phyloP scores from a whole-genome alignment of 2,329 filamentous ascomycete species.

The Pestalotiopsis sp. region DNA sequence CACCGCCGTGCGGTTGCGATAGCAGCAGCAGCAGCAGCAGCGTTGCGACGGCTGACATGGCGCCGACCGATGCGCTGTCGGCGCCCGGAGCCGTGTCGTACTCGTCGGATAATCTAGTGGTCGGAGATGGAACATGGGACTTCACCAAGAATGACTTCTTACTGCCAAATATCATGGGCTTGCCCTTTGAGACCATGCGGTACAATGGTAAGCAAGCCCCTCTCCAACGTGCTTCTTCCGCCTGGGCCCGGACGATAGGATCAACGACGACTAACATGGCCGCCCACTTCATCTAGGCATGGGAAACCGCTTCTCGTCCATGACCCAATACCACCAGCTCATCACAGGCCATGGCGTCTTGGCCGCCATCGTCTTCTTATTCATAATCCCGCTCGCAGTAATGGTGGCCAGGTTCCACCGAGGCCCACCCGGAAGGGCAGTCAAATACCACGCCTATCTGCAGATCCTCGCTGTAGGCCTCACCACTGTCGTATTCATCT shows the following conservation, averaged over 20 bases:
- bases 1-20: neutral
- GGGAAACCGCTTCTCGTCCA: conserved; percentile 74
- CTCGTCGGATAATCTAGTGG: conserved; percentile 71
- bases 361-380: conserved; percentile 72
- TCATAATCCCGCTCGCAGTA: conserved; percentile 73
- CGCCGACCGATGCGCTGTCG: conserved; percentile 62
- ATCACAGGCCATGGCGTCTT: conserved; percentile 73
- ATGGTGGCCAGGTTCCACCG: conserved; percentile 73
- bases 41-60: conserved; percentile 55
- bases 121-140: conserved; percentile 85
- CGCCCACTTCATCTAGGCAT: conserved; percentile 57
- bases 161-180: conserved; percentile 73
- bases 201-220: conserved; percentile 74
- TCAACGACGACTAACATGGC: conserved; percentile 12
- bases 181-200: conserved; percentile 80
- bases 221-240: neutral
- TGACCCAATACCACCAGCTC: conserved; percentile 70
- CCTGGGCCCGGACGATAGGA: neutral
- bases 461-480: conserved; percentile 70
- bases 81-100: conserved; percentile 74
- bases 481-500: conserved; percentile 70
- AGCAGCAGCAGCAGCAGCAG: conserved; percentile 9
- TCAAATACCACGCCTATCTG: conserved; percentile 73
- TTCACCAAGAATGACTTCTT: conserved; percentile 76
- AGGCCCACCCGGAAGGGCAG: conserved; percentile 59